Base-by-base conservation (phyloP, 2,329 filamentous ascomycete species). In the Coleophoma eucalyptorum region DNA sequence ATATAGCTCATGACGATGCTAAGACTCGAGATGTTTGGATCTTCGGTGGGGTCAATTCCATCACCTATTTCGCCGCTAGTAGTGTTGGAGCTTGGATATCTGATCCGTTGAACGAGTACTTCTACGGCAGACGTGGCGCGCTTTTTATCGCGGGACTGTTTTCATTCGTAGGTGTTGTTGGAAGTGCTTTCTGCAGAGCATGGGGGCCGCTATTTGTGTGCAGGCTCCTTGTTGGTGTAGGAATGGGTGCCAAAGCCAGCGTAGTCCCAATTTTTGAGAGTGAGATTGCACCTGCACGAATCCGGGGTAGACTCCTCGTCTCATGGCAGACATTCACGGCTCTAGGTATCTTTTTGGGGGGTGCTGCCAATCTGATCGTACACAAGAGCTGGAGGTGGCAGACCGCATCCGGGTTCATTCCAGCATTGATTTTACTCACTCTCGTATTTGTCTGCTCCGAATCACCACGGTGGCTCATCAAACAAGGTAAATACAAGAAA, bases 291-390 rank as follows among this genome's bases (percentile, higher is more conserved):
- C 79, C 79, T 2, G 72, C 77, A 4, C 56, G 64, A 6, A 75
- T 82, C 51, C 73, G 79, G 38, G 79, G 79, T 80, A 38, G 18
- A 33, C n/a, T 31, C 16, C 87, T 92, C 55, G 93, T 93, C 88
- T 84, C 84, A 55, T 93, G 89, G 88, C 86, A 92, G 69, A 72
- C 87, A 67, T 87, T 83, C 80, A 83, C 77, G 3, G 77, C 78
- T 2, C 80, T 84, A 60, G 81, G 81, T 43, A 83, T 84, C 55
- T 76, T 82, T 58, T 67, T 83, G 15, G 84, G 84, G 31, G 85
- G 79, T 47, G 79, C 75, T 46, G 78, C 78, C 53, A 84, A 85
- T 74, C 66, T 81, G 73, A 67, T 80, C 64, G 63, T 80, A 76
- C 58, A 78, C 53, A 71, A 81, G 44, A 72, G 72, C 0, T 43